Percentiles rank a stretch among this genome's conserved stretches.
Conservation (phyloP, 441 rosid species). For the Pelargonium cotyledonis region DNA sequence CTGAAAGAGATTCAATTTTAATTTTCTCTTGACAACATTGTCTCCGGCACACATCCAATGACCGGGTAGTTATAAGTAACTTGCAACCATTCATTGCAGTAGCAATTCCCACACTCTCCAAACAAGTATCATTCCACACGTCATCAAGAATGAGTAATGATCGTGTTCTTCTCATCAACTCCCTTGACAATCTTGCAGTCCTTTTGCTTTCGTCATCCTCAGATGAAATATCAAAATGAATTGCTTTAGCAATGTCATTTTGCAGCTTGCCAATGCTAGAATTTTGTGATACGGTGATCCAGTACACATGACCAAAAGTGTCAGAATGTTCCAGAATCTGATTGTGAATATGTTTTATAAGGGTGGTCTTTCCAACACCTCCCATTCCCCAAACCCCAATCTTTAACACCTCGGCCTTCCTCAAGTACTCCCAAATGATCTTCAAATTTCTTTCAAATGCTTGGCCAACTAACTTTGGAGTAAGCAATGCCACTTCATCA, state of each 20-base stretch:
- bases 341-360: too few relatives aligned
- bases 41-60: neutral
- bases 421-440: too few relatives aligned
- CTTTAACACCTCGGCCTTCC: too few relatives aligned
- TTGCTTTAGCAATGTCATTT: neutral
- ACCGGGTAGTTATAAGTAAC: slow-evolving; percentile 21
- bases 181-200: neutral
- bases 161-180: neutral
- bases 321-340: too few relatives aligned
- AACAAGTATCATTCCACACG: neutral
- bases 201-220: neutral
- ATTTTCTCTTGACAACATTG: slow-evolving; percentile 11
- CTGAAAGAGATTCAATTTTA: slow-evolving; percentile 8
- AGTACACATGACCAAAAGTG: neutral
- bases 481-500: too few relatives aligned
- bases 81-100: neutral
- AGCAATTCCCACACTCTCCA: slow-evolving; percentile 20
- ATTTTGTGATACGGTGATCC: slow-evolving; percentile 8
- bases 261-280: neutral
- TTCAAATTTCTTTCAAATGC: too few relatives aligned
- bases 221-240: neutral
- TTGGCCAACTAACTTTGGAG: too few relatives aligned
- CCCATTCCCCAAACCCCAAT: too few relatives aligned
- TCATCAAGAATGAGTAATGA: slow-evolving; percentile 25
- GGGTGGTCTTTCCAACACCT: too few relatives aligned